Percentiles rank a stretch among this genome's conserved stretches.
Evolutionary conservation across 2,329 filamentous ascomycete species (phyloP).

Genomic region (Exserohilum rostratum): DNA sequence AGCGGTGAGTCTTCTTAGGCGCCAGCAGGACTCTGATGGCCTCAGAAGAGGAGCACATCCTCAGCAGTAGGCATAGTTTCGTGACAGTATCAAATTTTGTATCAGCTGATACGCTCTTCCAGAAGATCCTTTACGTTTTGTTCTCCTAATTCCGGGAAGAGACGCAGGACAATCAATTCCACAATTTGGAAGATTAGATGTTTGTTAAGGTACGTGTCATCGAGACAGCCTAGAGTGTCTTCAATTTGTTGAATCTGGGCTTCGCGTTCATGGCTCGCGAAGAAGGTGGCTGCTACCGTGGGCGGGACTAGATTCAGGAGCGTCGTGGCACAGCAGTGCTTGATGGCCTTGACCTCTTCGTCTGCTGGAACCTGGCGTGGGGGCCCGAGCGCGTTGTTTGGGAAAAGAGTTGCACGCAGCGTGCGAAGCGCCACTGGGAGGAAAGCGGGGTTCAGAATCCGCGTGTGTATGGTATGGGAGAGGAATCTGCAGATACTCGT

Average conservation of each 20-base stretch:
- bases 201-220: conserved; percentile 88
- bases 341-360: conserved; percentile 66
- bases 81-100: conserved; percentile 1
- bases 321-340: conserved; percentile 69
- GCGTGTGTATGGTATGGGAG: conserved; percentile 52
- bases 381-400: conserved; percentile 77
- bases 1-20: conserved; percentile 28
- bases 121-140: conserved; percentile 73
- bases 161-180: conserved; percentile 78
- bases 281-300: conserved; percentile 46
- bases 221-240: conserved; percentile 73
- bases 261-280: conserved; percentile 49
- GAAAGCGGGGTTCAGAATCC: conserved; percentile 51
- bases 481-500: conserved; percentile 50
- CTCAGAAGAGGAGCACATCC: not conserved
- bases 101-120: conserved; percentile 67
- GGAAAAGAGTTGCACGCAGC: conserved; percentile 80
- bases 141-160: conserved; percentile 83
- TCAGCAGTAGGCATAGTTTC: not conserved
- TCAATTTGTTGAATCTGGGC: conserved; percentile 65
- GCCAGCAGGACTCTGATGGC: conserved; percentile 23
- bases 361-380: conserved; percentile 65
- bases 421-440: conserved; percentile 64
- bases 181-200: conserved; percentile 83
- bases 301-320: conserved; percentile 57